Conservation (phyloP, 2,329 filamentous ascomycete species). For the Aspergillus tubingensis region DNA sequence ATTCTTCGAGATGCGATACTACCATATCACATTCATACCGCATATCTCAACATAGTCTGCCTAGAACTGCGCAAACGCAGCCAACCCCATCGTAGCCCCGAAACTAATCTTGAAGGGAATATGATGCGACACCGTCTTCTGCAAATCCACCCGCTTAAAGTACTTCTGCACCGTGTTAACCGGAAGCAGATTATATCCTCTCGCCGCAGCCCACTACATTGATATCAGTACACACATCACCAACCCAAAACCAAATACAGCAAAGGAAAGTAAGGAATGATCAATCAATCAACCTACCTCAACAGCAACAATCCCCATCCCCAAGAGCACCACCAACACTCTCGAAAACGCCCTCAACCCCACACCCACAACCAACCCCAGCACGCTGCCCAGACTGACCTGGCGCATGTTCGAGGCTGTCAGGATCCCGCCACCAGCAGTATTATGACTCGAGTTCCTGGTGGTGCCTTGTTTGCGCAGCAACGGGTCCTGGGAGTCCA, state of each 20-base stretch:
- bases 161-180: slow-evolving; percentile 43
- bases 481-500: slow-evolving; percentile 25
- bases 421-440: slow-evolving; percentile 24
- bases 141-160: slow-evolving; percentile 44
- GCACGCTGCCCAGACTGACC: slow-evolving; percentile 48
- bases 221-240: not conserved
- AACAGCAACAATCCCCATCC: slow-evolving; percentile 46
- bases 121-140: slow-evolving; percentile 41
- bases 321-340: slow-evolving; percentile 46
- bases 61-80: slow-evolving; percentile 49
- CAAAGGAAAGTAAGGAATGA: not conserved
- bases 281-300: slow-evolving; percentile 38
- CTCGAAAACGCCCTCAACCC: slow-evolving; percentile 48
- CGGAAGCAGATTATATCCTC: slow-evolving; percentile 49
- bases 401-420: slow-evolving; percentile 44
- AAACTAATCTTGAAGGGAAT: slow-evolving; percentile 51
- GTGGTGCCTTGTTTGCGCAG: slow-evolving; percentile 31
- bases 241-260: not conserved
- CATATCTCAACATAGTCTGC: not conserved
- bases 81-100: slow-evolving; percentile 47
- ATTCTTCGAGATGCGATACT: not conserved
- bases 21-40: not conserved
- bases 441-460: not conserved
- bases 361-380: slow-evolving; percentile 47
- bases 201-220: slow-evolving; percentile 47